phyloP scores from a whole-genome alignment of 768 basidiomycete genomes.

The Naematelia encephala region DNA sequence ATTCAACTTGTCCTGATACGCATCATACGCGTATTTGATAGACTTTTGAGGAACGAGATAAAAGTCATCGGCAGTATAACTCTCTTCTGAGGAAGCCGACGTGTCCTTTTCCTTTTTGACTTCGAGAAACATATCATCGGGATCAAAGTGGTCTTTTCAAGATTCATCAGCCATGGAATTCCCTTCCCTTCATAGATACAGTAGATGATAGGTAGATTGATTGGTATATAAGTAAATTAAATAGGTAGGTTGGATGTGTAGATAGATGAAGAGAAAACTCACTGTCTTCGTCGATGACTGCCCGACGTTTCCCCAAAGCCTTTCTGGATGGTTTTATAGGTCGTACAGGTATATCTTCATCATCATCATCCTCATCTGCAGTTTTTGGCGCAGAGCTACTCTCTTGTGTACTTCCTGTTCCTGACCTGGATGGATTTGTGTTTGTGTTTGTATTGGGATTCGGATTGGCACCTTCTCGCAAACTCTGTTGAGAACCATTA shows the following conservation, averaged over 20 bases:
- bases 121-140: conserved; percentile 59
- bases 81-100: conserved; percentile 39
- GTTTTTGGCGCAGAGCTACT: background rate
- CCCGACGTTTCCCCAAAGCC: conserved; percentile 77
- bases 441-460: conserved; percentile 4
- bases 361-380: conserved; percentile 22
- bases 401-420: conserved; percentile 15
- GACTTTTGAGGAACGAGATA: conserved; percentile 47
- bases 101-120: conserved; percentile 15
- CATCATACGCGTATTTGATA: conserved; percentile 82
- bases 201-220: too few relatives aligned
- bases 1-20: conserved; percentile 64
- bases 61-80: conserved; percentile 35
- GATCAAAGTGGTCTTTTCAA: conserved; percentile 56
- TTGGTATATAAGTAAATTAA: background rate
- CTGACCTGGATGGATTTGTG: background rate
- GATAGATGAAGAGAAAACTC: conserved; percentile 47
- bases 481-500: conserved; percentile 6
- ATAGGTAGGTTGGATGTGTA: background rate
- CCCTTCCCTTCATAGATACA: too few relatives aligned
- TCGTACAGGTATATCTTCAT: conserved; percentile 30
- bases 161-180: too few relatives aligned
- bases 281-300: conserved; percentile 54
- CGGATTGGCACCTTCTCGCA: background rate
- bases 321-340: conserved; percentile 74